phyloP scores from a whole-genome alignment of 257 asterid genomes.

The Echites panduratus region DNA sequence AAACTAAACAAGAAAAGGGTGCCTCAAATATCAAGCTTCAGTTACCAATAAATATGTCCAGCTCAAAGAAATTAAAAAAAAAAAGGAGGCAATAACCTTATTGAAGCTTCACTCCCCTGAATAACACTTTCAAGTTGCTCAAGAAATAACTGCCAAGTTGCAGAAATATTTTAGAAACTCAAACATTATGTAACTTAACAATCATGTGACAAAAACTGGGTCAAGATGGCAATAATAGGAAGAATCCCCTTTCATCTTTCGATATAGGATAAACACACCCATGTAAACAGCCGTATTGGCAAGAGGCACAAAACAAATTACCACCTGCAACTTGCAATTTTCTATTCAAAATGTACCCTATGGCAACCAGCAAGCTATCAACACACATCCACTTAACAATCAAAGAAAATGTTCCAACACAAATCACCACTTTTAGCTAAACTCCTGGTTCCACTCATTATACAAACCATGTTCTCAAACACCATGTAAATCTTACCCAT shows the following conservation, averaged over 20 bases:
- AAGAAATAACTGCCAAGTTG: conserved; percentile 66
- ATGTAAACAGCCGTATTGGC: neutral
- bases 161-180: conserved; percentile 20
- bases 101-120: conserved; percentile 56
- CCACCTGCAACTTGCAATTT: neutral
- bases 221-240: neutral
- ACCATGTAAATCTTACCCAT: neutral
- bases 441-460: neutral
- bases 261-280: neutral
- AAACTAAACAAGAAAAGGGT: conserved; percentile 9
- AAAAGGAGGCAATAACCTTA: conserved; percentile 41
- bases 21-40: conserved; percentile 3
- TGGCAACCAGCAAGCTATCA: neutral
- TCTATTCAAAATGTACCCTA: too few relatives aligned
- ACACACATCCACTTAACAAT: neutral
- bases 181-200: conserved; percentile 14
- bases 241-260: neutral
- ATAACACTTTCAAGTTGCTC: conserved; percentile 91
- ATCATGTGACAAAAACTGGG: conserved; percentile 6
- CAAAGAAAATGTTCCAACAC: neutral
- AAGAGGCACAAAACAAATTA: neutral
- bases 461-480: neutral
- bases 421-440: neutral
- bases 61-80: too few relatives aligned
- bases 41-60: neutral